Evolutionary conservation across 1,139 yeast species (phyloP).

Genomic region (Pichia sp.): DNA sequence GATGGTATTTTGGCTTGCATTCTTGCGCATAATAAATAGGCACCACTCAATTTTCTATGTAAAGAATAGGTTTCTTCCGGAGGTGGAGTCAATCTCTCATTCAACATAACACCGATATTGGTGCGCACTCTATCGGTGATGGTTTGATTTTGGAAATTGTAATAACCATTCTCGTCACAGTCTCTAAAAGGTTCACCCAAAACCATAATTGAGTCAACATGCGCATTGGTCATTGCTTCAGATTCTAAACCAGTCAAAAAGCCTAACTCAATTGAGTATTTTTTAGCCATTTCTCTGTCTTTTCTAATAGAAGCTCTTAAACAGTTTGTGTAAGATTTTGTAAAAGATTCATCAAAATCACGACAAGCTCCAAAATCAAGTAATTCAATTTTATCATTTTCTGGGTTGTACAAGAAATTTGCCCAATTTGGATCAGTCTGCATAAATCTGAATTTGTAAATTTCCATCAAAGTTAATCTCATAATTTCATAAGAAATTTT

Average conservation of each 20-base stretch:
- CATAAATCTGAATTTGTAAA: conserved; percentile 82
- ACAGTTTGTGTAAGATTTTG: conserved; percentile 58
- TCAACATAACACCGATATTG: conserved; percentile 80
- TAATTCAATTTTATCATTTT: conserved; percentile 58
- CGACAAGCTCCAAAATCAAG: conserved; percentile 96
- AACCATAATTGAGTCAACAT: conserved; percentile 82
- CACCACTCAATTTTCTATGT: conserved; percentile 93
- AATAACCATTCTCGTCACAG: conserved; percentile 40
- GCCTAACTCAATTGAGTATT: conserved; percentile 67
- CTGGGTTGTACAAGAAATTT: conserved; percentile 73
- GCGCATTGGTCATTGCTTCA: conserved; percentile 82
- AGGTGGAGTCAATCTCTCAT: conserved; percentile 91
- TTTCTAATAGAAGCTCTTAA: conserved; percentile 69
- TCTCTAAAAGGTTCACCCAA: conserved; percentile 89
- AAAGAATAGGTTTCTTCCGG: conserved; percentile 96
- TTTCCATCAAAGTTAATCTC: conserved; percentile 80
- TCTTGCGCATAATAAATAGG: conserved; percentile 81
- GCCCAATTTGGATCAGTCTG: conserved; percentile 99
- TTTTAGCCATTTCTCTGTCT: conserved; percentile 58
- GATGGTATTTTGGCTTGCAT: conserved; percentile 81
- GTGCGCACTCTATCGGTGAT: conserved; percentile 88
- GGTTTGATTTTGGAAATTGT: conserved; percentile 76
- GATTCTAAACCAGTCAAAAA: conserved; percentile 90
- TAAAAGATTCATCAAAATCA: conserved; percentile 61
- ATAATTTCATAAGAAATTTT: conserved; percentile 82